Evolutionary conservation across 345 rosid genomes (phyloP).

Genomic region (Anacardium occidentale): DNA sequence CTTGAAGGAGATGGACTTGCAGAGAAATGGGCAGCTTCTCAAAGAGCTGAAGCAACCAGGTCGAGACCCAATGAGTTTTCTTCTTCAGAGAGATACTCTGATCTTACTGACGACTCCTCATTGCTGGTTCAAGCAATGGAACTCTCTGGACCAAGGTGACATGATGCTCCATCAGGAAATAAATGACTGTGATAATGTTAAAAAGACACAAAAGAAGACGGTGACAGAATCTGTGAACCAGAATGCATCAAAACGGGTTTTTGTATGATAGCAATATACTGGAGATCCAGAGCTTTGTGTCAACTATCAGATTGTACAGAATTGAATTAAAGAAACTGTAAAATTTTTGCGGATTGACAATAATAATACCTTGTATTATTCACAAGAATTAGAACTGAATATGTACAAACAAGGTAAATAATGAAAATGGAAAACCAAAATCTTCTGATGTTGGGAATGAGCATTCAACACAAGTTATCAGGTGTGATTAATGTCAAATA

Average conservation of each 20-base stretch:
- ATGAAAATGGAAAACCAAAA: too few species aligned
- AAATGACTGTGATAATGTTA: not conserved
- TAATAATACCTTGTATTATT: constrained; percentile 19
- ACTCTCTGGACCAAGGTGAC: constrained; percentile 93
- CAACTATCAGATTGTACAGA: constrained; percentile 38
- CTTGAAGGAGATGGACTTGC: constrained; percentile 95
- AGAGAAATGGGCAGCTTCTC: constrained; percentile 97
- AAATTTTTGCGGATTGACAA: constrained; percentile 18
- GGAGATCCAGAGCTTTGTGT: constrained; percentile 20
- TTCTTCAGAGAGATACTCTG: constrained; percentile 74
- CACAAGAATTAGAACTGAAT: constrained; percentile 11
- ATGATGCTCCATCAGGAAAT: not conserved
- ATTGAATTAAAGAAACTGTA: constrained; percentile 25
- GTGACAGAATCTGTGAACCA: not conserved
- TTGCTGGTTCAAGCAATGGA: constrained; percentile 85
- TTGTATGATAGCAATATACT: constrained; percentile 29
- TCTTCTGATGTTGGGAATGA: too few species aligned
- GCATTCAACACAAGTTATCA: too few species aligned
- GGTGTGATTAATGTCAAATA: too few species aligned
- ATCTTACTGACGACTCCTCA: constrained; percentile 84
- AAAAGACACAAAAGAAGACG: not conserved
- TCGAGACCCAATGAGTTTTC: constrained; percentile 67
- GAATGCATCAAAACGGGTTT: constrained; percentile 20
- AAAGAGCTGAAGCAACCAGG: constrained; percentile 60
- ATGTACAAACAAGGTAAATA: not conserved